Evolutionary conservation across 257 asterid genomes (phyloP), one percentile per base, ranked within the genome.

Genomic region (Solanum pimpinellifolium): DNA sequence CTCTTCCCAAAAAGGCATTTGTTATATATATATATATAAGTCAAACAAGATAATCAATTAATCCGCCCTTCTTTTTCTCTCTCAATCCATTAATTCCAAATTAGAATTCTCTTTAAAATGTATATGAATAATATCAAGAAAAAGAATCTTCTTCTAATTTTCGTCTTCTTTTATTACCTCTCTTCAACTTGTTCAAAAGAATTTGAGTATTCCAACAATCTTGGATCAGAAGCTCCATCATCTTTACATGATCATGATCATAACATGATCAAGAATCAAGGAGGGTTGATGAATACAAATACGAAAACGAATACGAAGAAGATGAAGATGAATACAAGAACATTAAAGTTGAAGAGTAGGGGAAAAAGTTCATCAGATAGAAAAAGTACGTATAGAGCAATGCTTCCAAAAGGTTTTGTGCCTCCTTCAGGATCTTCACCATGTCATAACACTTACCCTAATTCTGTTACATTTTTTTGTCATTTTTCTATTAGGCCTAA

Each of bases 381-480:
- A 91, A 84, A 89, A 44, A 87, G 89, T 91, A 84, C 90, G 31
- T 94, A 92, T 86, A 88, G 93, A 0, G 96, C 92, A 14, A 95
- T 95, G 98, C 95, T 95, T 25, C 98, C 98, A 11, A 93, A 93
- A 90, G 97, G 97, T 31, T 93, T 88, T 89, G 94, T 95, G 66
- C 98, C 98, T 83, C 98, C 98, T 88, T 94, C 98, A 0, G 98
- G 94, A 8, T 93, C 96, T 35, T 93, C 98, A 6, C 94, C 97
- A 0, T 95, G 98, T 87, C 98, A 94, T 37, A 95, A 95, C 66
- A 52, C 89, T 6, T 93, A 92, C 87, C 94, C 95, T 0, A 92
- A 87, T 87, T 93, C 97, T 0, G 91, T 92, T 85, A 44, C 96
- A 15, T 94, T 94, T 88, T 93, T 92, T 81, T 94, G 97, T 44